Percentiles rank a stretch among this genome's conserved stretches.
These are phyloP conservation scores for Cnidoscolus chayamansa DNA, from an alignment of 441 rosid genomes.

Conservation along the genomic window DNA sequence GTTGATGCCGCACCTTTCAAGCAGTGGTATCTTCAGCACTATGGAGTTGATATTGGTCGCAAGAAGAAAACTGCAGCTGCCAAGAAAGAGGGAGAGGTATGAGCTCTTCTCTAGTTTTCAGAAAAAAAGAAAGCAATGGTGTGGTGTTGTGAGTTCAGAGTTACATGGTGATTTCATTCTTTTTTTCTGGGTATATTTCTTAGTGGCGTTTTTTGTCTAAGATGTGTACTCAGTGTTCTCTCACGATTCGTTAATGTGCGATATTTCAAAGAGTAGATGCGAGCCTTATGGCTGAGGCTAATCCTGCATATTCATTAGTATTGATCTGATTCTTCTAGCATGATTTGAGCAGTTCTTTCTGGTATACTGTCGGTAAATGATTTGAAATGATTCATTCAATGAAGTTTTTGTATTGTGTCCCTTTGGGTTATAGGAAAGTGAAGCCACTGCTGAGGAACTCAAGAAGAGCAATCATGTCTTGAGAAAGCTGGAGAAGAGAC, in stretches of 20 bases:
- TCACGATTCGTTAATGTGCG: too few relatives aligned
- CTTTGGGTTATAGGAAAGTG: conserved; percentile 39
- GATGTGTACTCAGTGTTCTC: too few relatives aligned
- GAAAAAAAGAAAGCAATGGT: too few relatives aligned
- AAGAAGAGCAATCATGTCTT: conserved; percentile 51
- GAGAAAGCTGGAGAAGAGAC: conserved; percentile 54
- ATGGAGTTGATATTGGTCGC: conserved; percentile 62
- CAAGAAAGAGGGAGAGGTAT: conserved; percentile 54
- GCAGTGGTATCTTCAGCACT: conserved; percentile 67
- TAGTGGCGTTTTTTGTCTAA: too few relatives aligned
- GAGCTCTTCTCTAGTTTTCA: not conserved
- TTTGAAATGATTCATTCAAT: not conserved
- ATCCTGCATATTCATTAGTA: not conserved
- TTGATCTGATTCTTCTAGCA: not conserved
- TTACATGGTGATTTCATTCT: not conserved
- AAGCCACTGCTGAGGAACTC: conserved; percentile 43
- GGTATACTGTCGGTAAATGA: not conserved
- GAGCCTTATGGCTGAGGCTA: not conserved
- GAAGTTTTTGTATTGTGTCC: not conserved
- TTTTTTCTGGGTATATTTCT: too few relatives aligned
- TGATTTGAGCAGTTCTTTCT: too few relatives aligned
- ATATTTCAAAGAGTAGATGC: not conserved
- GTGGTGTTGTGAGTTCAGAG: not conserved
- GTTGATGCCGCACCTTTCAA: conserved; percentile 67
- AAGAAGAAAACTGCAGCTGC: conserved; percentile 50